These are phyloP conservation scores for Rhododendron kiyosumense DNA, from an alignment of 148 eudicot genomes.

Conservation along the genomic window DNA sequence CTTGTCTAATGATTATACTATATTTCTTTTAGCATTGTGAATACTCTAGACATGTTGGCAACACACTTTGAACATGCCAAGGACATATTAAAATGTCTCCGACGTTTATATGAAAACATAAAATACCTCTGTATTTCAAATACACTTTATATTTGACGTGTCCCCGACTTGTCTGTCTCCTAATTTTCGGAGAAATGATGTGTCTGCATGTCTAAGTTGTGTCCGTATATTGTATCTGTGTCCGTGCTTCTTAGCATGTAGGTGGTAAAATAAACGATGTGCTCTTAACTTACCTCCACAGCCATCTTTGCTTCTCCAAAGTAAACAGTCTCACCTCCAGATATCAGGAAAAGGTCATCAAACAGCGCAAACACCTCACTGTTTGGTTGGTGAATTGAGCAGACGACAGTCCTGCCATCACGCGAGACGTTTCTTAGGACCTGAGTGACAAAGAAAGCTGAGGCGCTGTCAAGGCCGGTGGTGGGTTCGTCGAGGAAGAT, in stretches of 20 bases:
- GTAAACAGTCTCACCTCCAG: constrained; percentile 69
- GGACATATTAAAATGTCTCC: no score
- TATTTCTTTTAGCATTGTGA: no score
- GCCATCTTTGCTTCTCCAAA: constrained; percentile 79
- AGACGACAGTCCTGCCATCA: constrained; percentile 56
- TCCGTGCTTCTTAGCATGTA: background rate
- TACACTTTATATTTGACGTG: no score
- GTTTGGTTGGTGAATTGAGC: constrained; percentile 85
- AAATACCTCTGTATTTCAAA: no score
- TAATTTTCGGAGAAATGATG: no score
- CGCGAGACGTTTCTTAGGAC: constrained; percentile 61
- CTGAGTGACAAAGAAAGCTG: constrained; percentile 84
- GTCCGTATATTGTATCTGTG: no score
- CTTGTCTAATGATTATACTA: no score
- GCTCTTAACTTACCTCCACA: constrained; percentile 29
- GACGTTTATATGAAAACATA: no score
- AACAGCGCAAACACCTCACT: constrained; percentile 80
- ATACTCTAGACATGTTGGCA: no score
- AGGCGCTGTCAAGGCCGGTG: constrained; percentile 81
- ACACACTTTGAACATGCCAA: no score
- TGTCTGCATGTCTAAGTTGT: no score
- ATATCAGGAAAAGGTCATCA: constrained; percentile 68
- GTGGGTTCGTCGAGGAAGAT: constrained; percentile 89
- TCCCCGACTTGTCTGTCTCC: no score
- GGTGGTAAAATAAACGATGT: background rate